Conservation (phyloP, 257 asterid species). For the Ballota nigra region DNA sequence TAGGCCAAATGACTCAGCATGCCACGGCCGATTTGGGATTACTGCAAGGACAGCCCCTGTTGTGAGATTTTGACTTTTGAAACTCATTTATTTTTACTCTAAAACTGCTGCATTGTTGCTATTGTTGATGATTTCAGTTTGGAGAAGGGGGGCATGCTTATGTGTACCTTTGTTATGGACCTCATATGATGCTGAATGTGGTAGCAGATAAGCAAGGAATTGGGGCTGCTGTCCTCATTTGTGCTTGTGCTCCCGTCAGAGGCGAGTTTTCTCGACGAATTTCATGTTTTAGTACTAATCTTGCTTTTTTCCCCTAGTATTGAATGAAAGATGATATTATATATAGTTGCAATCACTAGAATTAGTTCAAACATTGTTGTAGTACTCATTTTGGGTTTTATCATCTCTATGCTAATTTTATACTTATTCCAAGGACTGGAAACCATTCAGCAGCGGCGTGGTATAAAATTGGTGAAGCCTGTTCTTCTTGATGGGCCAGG, state of each 20-base stretch:
- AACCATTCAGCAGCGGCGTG: conserved; percentile 81
- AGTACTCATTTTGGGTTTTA: not conserved
- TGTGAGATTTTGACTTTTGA: conserved; percentile 44
- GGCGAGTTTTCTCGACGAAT: conserved; percentile 42
- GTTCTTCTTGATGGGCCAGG: conserved; percentile 94
- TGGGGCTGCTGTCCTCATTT: conserved; percentile 88
- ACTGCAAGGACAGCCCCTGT: conserved; percentile 96
- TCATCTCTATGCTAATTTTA: not conserved
- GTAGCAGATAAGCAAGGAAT: conserved; percentile 88
- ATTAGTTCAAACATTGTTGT: not conserved
- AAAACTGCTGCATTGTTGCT: too few species aligned
- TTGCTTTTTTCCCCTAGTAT: too few species aligned
- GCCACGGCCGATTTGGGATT: conserved; percentile 86
- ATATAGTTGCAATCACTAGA: too few species aligned
- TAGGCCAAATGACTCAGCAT: conserved; percentile 91
- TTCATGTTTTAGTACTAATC: not conserved
- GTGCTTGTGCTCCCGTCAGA: conserved; percentile 83
- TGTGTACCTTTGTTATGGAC: conserved; percentile 88
- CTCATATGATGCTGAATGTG: conserved; percentile 86
- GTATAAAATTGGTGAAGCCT: conserved; percentile 69
- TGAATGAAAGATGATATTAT: too few species aligned
- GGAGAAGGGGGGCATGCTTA: conserved; percentile 95
- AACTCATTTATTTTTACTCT: too few species aligned
- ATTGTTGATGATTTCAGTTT: conserved; percentile 49
- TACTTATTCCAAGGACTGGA: conserved; percentile 52